phyloP scores from a whole-genome alignment of 108 stramenopile genomes.

The Pseudonitzschia multiseries region DNA sequence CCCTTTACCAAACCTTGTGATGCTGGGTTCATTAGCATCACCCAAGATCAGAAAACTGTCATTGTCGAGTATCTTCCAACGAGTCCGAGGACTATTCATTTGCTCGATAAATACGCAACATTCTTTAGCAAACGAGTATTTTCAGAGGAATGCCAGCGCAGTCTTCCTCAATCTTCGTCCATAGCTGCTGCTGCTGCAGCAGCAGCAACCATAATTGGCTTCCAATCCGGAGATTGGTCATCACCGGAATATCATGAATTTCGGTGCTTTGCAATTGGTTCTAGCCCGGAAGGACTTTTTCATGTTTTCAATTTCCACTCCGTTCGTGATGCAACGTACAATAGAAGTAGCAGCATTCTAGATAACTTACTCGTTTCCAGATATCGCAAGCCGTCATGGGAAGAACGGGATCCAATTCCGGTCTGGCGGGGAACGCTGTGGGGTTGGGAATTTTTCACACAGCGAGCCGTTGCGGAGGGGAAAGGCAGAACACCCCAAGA shows the following conservation, averaged over 20 bases:
- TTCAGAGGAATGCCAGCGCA: not conserved
- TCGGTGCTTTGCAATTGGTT: not conserved
- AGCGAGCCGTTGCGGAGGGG: not conserved
- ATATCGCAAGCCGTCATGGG: conserved; percentile 1
- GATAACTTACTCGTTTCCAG: not conserved
- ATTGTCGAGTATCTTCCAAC: too few relatives aligned
- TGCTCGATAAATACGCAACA: not conserved
- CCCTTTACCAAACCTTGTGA: not conserved
- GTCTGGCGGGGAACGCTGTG: conserved; percentile 34
- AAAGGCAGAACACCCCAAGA: not conserved
- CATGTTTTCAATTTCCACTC: not conserved
- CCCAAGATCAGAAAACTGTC: too few relatives aligned
- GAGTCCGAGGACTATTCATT: too few relatives aligned
- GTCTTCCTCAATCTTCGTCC: not conserved
- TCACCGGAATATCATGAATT: not conserved
- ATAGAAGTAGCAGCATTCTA: not conserved
- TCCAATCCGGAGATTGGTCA: not conserved
- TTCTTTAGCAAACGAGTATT: not conserved
- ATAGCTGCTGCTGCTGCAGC: too few relatives aligned
- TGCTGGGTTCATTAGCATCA: not conserved
- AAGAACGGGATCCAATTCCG: conserved; percentile 25
- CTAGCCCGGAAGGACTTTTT: not conserved
- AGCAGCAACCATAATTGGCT: not conserved
- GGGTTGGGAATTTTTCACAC: not conserved
- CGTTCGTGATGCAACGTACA: not conserved